Conservation (phyloP, 805 yeast genomes). For the Yarrowia sp. region DNA sequence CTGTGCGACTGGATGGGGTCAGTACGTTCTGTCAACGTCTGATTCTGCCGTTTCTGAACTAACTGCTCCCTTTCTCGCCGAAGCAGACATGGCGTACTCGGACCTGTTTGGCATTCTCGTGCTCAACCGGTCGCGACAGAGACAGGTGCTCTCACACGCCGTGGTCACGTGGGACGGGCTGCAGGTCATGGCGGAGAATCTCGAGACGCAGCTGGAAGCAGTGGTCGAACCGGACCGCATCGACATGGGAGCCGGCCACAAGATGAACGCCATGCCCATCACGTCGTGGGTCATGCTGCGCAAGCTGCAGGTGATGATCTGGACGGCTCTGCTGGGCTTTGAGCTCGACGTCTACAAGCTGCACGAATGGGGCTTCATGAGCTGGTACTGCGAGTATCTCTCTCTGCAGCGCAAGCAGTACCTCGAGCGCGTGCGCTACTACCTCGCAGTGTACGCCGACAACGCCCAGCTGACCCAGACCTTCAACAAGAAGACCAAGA, state of each 20-base stretch:
- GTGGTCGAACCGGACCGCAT: constrained; percentile 26
- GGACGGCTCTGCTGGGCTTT: constrained; percentile 74
- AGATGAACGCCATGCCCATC: constrained; percentile 63
- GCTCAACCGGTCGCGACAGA: constrained; percentile 81
- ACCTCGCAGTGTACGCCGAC: constrained; percentile 44
- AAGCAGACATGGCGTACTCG: constrained; percentile 55
- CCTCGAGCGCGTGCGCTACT: constrained; percentile 52
- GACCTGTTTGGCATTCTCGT: constrained; percentile 56
- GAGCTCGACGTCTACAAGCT: constrained; percentile 74
- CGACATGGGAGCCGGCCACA: constrained; percentile 8
- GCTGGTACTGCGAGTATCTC: constrained; percentile 70
- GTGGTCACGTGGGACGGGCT: constrained; percentile 74
- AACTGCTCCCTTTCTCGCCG: constrained; percentile 48
- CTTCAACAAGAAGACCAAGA: background rate
- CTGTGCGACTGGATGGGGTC: constrained; percentile 50
- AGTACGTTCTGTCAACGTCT: constrained; percentile 44
- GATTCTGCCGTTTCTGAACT: constrained; percentile 44
- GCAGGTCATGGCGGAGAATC: constrained; percentile 74
- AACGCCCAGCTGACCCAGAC: constrained; percentile 23
- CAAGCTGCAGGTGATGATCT: constrained; percentile 74
- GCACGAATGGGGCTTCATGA: constrained; percentile 71
- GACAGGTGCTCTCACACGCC: constrained; percentile 71
- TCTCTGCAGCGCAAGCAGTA: constrained; percentile 54
- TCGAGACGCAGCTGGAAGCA: constrained; percentile 59
- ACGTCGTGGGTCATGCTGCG: constrained; percentile 72